These are phyloP conservation scores for Capillidium heterosporum DNA, from an alignment of 371 early-diverging fungal genomes.

Conservation along the genomic window DNA sequence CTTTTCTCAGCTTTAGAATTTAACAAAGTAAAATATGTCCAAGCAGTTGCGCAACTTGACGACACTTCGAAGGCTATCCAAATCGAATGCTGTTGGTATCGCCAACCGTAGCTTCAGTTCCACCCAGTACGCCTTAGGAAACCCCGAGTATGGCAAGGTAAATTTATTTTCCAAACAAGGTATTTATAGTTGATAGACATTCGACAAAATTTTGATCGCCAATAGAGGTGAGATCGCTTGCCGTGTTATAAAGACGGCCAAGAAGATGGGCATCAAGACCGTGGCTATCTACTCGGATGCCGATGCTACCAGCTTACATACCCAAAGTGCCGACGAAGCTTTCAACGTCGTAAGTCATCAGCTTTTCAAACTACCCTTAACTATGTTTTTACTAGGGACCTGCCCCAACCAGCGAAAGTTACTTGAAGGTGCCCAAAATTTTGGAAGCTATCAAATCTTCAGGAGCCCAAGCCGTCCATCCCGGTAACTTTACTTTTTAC, in stretches of 20 bases:
- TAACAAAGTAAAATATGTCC: no score
- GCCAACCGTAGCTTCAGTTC: not conserved
- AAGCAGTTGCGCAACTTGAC: no score
- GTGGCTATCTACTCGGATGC: conserved; percentile 90
- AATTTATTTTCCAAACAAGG: not conserved
- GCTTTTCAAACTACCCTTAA: not conserved
- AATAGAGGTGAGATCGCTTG: conserved; percentile 95
- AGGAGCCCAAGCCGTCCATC: conserved; percentile 50
- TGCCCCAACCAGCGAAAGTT: conserved; percentile 36
- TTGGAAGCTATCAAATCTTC: conserved; percentile 27
- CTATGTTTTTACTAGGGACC: conserved; percentile 20
- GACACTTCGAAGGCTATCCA: no score
- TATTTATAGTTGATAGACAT: conserved; percentile 17
- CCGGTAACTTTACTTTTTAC: conserved; percentile 16
- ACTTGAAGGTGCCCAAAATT: conserved; percentile 32
- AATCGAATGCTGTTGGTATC: no score
- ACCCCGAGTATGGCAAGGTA: conserved; percentile 1
- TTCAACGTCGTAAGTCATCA: conserved; percentile 27
- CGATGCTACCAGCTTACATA: conserved; percentile 53
- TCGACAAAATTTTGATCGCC: conserved; percentile 89
- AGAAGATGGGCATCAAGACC: conserved; percentile 66
- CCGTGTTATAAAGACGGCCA: conserved; percentile 74
- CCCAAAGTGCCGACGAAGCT: conserved; percentile 51
- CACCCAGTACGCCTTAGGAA: not conserved
- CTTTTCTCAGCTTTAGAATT: no score